Conservation (phyloP, 768 basidiomycete genomes). For the Xerocomus potaroensis region DNA sequence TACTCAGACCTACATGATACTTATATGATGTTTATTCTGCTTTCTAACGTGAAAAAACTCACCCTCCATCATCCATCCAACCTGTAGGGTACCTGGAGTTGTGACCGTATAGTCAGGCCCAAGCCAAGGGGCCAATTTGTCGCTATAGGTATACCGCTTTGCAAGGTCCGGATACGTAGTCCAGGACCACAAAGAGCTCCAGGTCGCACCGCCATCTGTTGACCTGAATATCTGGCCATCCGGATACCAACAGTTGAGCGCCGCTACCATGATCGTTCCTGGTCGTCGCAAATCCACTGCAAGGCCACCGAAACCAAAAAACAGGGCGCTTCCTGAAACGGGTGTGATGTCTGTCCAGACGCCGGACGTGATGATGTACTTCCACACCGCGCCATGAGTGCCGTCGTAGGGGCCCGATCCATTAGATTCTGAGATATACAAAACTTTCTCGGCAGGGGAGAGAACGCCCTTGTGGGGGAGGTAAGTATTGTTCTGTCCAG, state of each 20-base stretch:
- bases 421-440: constrained; percentile 61
- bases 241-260: constrained; percentile 56
- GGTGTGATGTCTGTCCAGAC: constrained; percentile 63
- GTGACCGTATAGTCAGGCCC: constrained; percentile 46
- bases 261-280: constrained; percentile 65
- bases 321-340: constrained; percentile 51
- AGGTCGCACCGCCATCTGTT: constrained; percentile 52
- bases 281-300: constrained; percentile 57
- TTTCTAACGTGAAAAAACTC: not conserved
- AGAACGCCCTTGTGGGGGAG: constrained; percentile 66
- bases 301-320: constrained; percentile 61
- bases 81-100: constrained; percentile 42
- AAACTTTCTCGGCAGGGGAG: constrained; percentile 49
- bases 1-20: constrained; percentile 39
- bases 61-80: constrained; percentile 75
- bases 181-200: constrained; percentile 60
- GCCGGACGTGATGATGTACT: constrained; percentile 50
- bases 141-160: constrained; percentile 50
- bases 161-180: constrained; percentile 39
- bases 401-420: constrained; percentile 67
- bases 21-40: not conserved
- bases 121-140: constrained; percentile 56
- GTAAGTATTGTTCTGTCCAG: constrained; percentile 54
- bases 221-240: constrained; percentile 65
- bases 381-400: constrained; percentile 43